phyloP scores from a whole-genome alignment of 2,329 filamentous ascomycete genomes.

The Ilyonectria sp. region DNA sequence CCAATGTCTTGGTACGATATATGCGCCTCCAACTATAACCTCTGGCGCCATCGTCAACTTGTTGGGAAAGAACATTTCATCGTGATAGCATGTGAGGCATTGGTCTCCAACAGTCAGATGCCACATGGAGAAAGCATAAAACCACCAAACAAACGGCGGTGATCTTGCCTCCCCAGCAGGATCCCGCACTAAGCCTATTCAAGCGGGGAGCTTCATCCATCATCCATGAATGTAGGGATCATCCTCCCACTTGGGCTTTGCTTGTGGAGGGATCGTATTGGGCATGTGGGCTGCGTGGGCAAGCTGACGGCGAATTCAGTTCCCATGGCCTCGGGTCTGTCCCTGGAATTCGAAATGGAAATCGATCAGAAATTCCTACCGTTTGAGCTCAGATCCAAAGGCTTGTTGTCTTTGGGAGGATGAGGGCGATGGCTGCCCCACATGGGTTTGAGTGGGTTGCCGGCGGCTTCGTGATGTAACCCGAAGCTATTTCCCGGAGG shows the following conservation, averaged over 20 bases:
- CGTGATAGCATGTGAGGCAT: conserved; percentile 8
- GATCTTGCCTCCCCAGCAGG: conserved; percentile 7
- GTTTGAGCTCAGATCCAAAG: not conserved
- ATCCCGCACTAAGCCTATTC: conserved; percentile 14
- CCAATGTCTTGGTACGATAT: conserved; percentile 15
- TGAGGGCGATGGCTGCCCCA: conserved; percentile 7
- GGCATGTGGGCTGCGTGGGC: conserved; percentile 1
- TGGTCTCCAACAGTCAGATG: conserved; percentile 25
- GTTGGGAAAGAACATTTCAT: conserved; percentile 23
- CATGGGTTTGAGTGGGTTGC: conserved; percentile 23
- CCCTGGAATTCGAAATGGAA: not conserved
- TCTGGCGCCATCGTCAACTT: conserved; percentile 7
- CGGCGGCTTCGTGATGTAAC: conserved; percentile 12
- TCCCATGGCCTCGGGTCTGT: conserved; percentile 3
- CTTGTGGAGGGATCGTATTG: not conserved
- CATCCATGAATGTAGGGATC: not conserved
- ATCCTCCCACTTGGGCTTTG: not conserved
- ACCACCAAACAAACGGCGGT: conserved; percentile 12
- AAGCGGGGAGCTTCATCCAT: conserved; percentile 13
- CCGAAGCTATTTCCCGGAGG: conserved; percentile 9
- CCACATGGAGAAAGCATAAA: conserved; percentile 2
- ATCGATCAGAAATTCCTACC: not conserved
- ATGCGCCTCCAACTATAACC: conserved; percentile 8
- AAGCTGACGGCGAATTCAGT: conserved; percentile 21
- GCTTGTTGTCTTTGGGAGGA: not conserved